Conservation (phyloP, 2,329 filamentous ascomycete species). For the Penicillium sp. region DNA sequence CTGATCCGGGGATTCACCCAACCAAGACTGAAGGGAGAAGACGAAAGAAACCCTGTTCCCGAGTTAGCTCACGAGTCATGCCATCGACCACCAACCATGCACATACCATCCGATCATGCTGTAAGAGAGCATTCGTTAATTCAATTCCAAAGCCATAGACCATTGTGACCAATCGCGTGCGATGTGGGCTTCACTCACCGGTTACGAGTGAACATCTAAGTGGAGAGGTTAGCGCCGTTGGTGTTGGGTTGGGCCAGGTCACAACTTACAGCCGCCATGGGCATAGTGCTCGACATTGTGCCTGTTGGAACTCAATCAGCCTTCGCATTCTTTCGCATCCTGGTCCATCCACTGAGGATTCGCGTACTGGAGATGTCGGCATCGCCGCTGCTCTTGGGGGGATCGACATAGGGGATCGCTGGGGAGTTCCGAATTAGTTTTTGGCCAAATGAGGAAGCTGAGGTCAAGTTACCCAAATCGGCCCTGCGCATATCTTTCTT, state of each 20-base stretch:
- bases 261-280: constrained; percentile 78
- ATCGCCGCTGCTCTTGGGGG: constrained; percentile 63
- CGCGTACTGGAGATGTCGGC: constrained; percentile 72
- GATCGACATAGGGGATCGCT: constrained; percentile 90
- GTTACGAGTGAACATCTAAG: constrained; percentile 83
- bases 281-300: constrained; percentile 74
- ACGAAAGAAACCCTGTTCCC: constrained; percentile 48
- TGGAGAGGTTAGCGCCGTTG: constrained; percentile 21
- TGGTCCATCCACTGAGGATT: constrained; percentile 21
- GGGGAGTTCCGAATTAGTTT: constrained; percentile 15
- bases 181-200: constrained; percentile 55
- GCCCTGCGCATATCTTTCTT: constrained; percentile 75
- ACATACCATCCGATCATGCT: constrained; percentile 66
- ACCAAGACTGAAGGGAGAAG: constrained; percentile 51
- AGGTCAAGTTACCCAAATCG: constrained; percentile 65
- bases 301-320: constrained; percentile 41
- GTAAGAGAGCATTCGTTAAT: constrained; percentile 12
- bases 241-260: constrained; percentile 7
- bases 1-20: constrained; percentile 51
- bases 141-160: neutral
- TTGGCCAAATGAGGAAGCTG: neutral
- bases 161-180: constrained; percentile 11
- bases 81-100: neutral
- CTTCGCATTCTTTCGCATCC: neutral
- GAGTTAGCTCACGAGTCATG: constrained; percentile 18